Conservation (phyloP, 495 filamentous ascomycete species). For the Apiosordaria backusii region DNA sequence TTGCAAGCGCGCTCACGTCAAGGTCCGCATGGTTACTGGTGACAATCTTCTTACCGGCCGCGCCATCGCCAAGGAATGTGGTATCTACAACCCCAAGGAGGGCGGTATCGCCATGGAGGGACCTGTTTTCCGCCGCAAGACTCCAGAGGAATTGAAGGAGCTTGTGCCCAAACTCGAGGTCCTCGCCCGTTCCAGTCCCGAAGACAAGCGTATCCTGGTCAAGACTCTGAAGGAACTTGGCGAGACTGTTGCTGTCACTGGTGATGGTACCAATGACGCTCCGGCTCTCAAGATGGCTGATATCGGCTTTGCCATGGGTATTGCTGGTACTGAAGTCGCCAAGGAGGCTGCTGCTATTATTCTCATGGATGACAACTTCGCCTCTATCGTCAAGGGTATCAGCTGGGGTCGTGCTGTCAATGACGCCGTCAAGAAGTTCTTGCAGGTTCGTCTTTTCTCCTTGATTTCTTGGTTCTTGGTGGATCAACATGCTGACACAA, state of each 20-base stretch:
- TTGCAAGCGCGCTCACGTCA: constrained; percentile 73
- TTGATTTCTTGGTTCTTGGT: too few species aligned
- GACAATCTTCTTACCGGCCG: constrained; percentile 79
- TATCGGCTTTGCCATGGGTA: constrained; percentile 94
- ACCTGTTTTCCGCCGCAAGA: constrained; percentile 73
- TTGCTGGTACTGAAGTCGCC: constrained; percentile 83
- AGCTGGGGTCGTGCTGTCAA: constrained; percentile 92
- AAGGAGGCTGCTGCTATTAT: constrained; percentile 92
- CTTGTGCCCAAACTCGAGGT: constrained; percentile 74
- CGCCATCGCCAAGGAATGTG: constrained; percentile 79
- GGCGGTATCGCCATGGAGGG: constrained; percentile 83
- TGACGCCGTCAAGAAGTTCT: constrained; percentile 82
- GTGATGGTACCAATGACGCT: constrained; percentile 87
- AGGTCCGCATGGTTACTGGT: constrained; percentile 87
- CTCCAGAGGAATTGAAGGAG: constrained; percentile 63
- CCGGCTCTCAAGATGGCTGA: constrained; percentile 82
- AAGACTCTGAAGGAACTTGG: constrained; percentile 68
- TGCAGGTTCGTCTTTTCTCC: constrained; percentile 53
- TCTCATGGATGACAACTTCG: constrained; percentile 86
- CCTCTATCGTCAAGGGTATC: constrained; percentile 81
- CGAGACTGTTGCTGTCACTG: constrained; percentile 80
- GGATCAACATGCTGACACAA: constrained; percentile 4
- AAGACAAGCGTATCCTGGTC: constrained; percentile 81
- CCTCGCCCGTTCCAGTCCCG: constrained; percentile 79
- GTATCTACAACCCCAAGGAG: constrained; percentile 70